Evolutionary conservation across 2,329 filamentous ascomycete species (phyloP).

Genomic region (Xenoacremonium recifei): DNA sequence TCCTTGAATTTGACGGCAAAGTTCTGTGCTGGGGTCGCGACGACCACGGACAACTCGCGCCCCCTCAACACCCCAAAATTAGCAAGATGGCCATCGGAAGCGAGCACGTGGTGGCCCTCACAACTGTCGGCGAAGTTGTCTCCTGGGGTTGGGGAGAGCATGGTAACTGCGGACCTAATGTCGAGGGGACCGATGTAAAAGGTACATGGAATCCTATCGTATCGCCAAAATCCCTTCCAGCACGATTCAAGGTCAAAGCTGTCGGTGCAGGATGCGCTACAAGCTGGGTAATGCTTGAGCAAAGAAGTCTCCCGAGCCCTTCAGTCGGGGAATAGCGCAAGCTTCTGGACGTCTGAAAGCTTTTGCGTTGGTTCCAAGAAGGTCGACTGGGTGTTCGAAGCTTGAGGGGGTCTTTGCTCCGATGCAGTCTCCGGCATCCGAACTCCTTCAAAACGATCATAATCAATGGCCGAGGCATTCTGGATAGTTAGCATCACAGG

Average conservation of each 20-base stretch:
- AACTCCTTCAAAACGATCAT: slow-evolving; percentile 37
- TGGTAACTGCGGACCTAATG: slow-evolving; percentile 82
- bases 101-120: slow-evolving; percentile 80
- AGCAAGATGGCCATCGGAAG: slow-evolving; percentile 76
- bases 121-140: slow-evolving; percentile 59
- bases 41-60: slow-evolving; percentile 79
- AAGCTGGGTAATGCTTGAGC: slow-evolving; percentile 58
- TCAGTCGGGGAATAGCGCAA: slow-evolving; percentile 43
- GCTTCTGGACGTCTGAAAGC: slow-evolving; percentile 61
- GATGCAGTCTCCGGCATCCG: slow-evolving; percentile 14
- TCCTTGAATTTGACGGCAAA: slow-evolving; percentile 59
- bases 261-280: slow-evolving; percentile 90
- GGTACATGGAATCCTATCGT: slow-evolving; percentile 67
- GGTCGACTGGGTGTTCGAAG: slow-evolving; percentile 28
- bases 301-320: slow-evolving; percentile 5
- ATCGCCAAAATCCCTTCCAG: slow-evolving; percentile 52
- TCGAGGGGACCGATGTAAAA: slow-evolving; percentile 64
- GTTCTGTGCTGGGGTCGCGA: slow-evolving; percentile 78
- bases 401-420: slow-evolving; percentile 18
- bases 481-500: slow-evolving; percentile 31
- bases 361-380: slow-evolving; percentile 70
- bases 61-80: slow-evolving; percentile 57
- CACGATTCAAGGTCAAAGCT: slow-evolving; percentile 50
- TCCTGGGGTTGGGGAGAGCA: slow-evolving; percentile 98
- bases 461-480: slow-evolving; percentile 44